Base-by-base conservation (phyloP, 352 stramenopile genomes). In the Phytophthora lateralis region DNA sequence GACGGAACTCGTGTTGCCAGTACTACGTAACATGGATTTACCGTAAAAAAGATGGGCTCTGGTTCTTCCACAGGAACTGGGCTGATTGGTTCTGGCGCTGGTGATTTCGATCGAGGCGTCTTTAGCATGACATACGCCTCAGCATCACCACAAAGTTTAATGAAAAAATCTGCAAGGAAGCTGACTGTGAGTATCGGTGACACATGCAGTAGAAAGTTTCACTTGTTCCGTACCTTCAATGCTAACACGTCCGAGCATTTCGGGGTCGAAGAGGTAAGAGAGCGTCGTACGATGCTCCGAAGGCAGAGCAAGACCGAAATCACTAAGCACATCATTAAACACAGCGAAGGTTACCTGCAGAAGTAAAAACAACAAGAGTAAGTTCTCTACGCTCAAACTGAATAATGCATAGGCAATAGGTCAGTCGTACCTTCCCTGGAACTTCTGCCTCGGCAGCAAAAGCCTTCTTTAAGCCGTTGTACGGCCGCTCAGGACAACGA, bases 401-500 rank as follows among this genome's bases (percentile, higher is more conserved):
- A 7, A 15, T 15, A 45, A 11, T 38, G 1, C 6, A 17, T 6
- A 18, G n/a, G n/a, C 37, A 6, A 42, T 18, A 42, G 37, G 11
- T 20, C 6, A 24, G 1, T 43, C 3, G 0, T 60, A 93, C 82
- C 73, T 91, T 94, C 6, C 82, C 85, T 2, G 85, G 82, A 4
- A 80, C 59, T 46, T 94, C 85, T 8, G 82, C 77, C 2, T 92
- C 76, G 6, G 75, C 69, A 32, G 79, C 82, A 26, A 94, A 61
- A 15, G 85, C 80, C 55, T 94, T 94, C 55, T 92, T 94, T 35
- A 94, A 73, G 0, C 85, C 82, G 35, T 91, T 90, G 52, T 91
- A 94, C 3, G 85, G 85, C 26, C 81, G 55, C 21, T 87, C 72
- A 14, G 81, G 66, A 24, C 78, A 94, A 18, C 85, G 69, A 46